Evolutionary conservation across 495 filamentous ascomycete genomes (phyloP).

Genomic region (Aspergillus campestris): DNA sequence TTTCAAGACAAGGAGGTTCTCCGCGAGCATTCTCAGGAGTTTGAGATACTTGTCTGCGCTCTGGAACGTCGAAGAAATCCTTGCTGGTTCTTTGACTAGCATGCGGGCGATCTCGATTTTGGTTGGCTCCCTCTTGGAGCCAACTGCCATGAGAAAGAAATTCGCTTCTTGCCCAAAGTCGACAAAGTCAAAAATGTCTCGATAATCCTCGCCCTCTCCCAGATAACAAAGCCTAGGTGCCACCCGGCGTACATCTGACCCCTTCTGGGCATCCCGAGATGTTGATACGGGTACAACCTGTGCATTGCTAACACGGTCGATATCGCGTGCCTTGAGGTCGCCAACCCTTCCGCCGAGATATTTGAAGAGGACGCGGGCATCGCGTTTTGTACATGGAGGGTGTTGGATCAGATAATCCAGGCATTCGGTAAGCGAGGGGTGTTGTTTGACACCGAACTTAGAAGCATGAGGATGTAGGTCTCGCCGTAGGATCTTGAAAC

Average conservation of each 20-base stretch:
- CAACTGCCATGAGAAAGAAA: constrained; percentile 74
- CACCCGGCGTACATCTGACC: constrained; percentile 34
- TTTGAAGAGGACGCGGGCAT: constrained; percentile 63
- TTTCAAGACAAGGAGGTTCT: constrained; percentile 58
- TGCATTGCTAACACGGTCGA: constrained; percentile 50
- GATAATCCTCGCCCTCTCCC: constrained; percentile 64
- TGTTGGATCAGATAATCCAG: constrained; percentile 57
- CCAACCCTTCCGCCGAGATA: constrained; percentile 72
- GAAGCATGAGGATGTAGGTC: constrained; percentile 67
- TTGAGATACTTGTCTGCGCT: constrained; percentile 77
- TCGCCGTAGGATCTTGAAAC: constrained; percentile 63
- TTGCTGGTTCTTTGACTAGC: constrained; percentile 68
- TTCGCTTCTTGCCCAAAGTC: constrained; percentile 86
- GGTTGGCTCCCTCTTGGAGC: constrained; percentile 84
- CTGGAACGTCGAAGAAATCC: constrained; percentile 67
- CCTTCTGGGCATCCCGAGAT: constrained; percentile 26
- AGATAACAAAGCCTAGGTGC: constrained; percentile 69
- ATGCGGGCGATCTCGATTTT: constrained; percentile 73
- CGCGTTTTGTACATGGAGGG: constrained; percentile 55
- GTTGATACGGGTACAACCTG: constrained; percentile 61
- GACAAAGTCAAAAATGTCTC: constrained; percentile 92
- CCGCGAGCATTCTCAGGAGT: constrained; percentile 67
- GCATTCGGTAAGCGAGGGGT: constrained; percentile 71
- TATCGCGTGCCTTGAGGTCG: constrained; percentile 56
- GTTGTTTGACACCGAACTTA: constrained; percentile 73